Evolutionary conservation across 2,329 filamentous ascomycete species (phyloP), one percentile per base, ranked within the genome.

Genomic region (Tothia fuscella): DNA sequence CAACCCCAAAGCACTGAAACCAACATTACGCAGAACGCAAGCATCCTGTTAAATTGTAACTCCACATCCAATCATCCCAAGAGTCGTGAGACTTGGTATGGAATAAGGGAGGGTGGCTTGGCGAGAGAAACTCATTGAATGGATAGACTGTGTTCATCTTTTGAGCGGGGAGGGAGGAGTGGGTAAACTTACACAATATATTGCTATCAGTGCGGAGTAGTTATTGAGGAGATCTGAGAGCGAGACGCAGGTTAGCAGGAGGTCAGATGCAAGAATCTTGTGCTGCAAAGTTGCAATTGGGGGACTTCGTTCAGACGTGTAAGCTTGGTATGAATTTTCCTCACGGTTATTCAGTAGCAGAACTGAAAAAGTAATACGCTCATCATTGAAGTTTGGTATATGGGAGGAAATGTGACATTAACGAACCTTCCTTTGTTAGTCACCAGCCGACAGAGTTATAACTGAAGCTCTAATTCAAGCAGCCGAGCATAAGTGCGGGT

Each of bases 31-130:
- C 24, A 25, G 28, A 31, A 25, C 16, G 14, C 19, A 25, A 44
- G 28, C 29, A 22, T 19, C 35, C 30, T n/a, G 17, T 6, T 38
- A 12, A 12, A 6, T 21, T 30, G 34, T n/a, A 44, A 44, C 42
- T 44, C 42, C 42, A 44, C 42, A 44, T 41, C 42, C 42, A 34
- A 40, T 44, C 42, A 44, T 44, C 42, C 42, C 42, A n/a, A n/a
- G n/a, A 28, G 36, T n/a, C 9, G 24, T 29, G 25, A 38, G 24
- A 10, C 24, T 9, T 19, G 28, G 42, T 39, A 22, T 34, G 42
- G 42, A 41, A 41, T 44, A 9, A 39, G 42, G 42, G 29, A 44
- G 42, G 36, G 30, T 39, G 42, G 29, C 42, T 31, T 26, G 42
- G 42, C 42, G 29, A 36, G 42, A 41, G 25, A 32, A n/a, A 31